A percentile compares a stretch with the other conserved stretches of the same genome.
These are phyloP conservation scores for Arachis monticola DNA, from an alignment of 331 rosid genomes.

Conservation along the genomic window DNA sequence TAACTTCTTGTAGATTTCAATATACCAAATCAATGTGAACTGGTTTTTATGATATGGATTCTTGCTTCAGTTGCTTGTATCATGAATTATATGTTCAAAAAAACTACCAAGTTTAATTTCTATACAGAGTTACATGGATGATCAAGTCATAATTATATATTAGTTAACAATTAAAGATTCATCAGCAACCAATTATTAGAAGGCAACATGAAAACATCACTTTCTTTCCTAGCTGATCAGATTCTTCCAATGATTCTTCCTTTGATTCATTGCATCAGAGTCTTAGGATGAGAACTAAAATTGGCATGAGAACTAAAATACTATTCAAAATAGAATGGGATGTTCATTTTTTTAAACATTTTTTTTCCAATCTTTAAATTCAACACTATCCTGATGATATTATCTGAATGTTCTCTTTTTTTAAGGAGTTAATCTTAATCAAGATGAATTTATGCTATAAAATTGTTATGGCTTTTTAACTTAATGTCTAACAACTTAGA, in stretches of 20 bases:
- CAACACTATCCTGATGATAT: too few relatives aligned
- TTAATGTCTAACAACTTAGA: conserved; percentile 26
- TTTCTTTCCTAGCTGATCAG: neutral
- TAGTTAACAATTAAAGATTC: too few relatives aligned
- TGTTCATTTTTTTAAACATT: neutral
- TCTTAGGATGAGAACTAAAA: neutral
- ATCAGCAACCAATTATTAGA: too few relatives aligned
- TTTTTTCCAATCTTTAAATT: too few relatives aligned
- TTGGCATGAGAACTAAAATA: too few relatives aligned
- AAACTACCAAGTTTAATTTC: neutral
- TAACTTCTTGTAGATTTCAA: too few relatives aligned
- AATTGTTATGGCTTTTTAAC: neutral
- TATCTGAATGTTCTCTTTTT: too few relatives aligned
- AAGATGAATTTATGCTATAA: neutral
- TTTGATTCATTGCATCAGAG: neutral
- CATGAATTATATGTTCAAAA: conserved; percentile 1
- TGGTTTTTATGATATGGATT: too few relatives aligned
- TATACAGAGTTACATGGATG: too few relatives aligned
- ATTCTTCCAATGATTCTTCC: conserved; percentile 8
- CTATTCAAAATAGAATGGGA: too few relatives aligned
- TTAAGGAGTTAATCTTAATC: conserved; percentile 18
- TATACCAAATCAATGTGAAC: too few relatives aligned
- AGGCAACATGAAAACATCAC: conserved; percentile 6
- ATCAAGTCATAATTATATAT: too few relatives aligned
- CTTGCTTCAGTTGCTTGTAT: neutral